A percentile compares a stretch with the other conserved stretches of the same genome.
phyloP scores from a whole-genome alignment of 2,329 filamentous ascomycete genomes.

The Fusarium buxicola region DNA sequence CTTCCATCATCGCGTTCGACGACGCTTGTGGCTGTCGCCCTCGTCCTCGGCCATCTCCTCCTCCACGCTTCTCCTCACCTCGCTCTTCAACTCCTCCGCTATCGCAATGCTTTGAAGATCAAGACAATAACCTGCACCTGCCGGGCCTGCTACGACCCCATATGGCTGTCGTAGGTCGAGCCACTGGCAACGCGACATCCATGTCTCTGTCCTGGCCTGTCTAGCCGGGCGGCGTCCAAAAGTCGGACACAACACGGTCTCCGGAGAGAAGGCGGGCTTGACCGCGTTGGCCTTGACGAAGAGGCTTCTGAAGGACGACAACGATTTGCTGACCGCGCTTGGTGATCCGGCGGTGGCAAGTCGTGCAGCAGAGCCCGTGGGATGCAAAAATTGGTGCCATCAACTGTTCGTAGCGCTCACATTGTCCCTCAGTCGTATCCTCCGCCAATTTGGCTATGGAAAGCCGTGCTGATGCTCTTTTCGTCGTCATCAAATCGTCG shows the following conservation, averaged over 20 bases:
- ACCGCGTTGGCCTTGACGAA: slow-evolving; percentile 37
- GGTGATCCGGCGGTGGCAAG: slow-evolving; percentile 37
- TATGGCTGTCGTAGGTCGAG: slow-evolving; percentile 35
- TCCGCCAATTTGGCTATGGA: slow-evolving; percentile 90
- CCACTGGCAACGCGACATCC: slow-evolving; percentile 36
- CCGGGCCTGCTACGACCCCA: slow-evolving; percentile 38
- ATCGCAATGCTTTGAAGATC: slow-evolving; percentile 43
- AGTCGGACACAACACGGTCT: slow-evolving; percentile 41
- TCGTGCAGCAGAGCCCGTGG: slow-evolving; percentile 42
- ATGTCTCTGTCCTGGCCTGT: slow-evolving; percentile 39
- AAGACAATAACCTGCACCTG: slow-evolving; percentile 46
- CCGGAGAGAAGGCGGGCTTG: slow-evolving; percentile 33
- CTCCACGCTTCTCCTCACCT: slow-evolving; percentile 16
- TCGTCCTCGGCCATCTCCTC: slow-evolving; percentile 21
- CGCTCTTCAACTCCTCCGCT: slow-evolving; percentile 27
- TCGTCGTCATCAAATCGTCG: slow-evolving; percentile 89
- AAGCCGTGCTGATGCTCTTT: slow-evolving; percentile 95
- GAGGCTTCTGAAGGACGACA: slow-evolving; percentile 40
- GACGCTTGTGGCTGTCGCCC: background rate
- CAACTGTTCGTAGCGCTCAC: slow-evolving; percentile 45
- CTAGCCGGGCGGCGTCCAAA: slow-evolving; percentile 34
- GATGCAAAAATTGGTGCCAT: slow-evolving; percentile 47
- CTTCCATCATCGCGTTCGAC: slow-evolving; percentile 25
- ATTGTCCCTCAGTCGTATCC: slow-evolving; percentile 62
- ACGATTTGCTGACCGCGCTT: slow-evolving; percentile 34